A percentile compares a stretch with the other conserved stretches of the same genome.
Evolutionary conservation across 2,329 filamentous ascomycete species (phyloP).

Genomic region (Dactylellina parvicollis): DNA sequence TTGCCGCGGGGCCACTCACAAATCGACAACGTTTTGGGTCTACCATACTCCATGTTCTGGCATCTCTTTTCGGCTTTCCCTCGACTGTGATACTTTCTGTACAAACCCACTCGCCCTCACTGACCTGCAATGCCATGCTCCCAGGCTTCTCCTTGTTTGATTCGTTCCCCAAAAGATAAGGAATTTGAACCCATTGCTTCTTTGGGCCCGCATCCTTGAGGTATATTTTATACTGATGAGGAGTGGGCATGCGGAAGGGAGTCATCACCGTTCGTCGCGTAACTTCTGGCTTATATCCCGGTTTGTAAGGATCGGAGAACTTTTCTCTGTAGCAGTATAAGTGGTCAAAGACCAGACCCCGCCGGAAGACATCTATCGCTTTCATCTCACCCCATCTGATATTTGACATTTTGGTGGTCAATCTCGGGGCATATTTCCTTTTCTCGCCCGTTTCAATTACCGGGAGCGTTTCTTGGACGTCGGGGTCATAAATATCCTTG

Average conservation of each 20-base stretch:
- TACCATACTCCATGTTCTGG: slow-evolving; percentile 45
- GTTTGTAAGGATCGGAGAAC: not conserved
- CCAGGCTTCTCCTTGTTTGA: slow-evolving; percentile 13
- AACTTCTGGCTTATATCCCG: not conserved
- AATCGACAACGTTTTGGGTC: not conserved
- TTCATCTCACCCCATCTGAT: slow-evolving; percentile 31
- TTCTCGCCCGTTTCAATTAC: slow-evolving; percentile 62
- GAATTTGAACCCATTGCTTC: slow-evolving; percentile 49
- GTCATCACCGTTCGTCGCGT: slow-evolving; percentile 30
- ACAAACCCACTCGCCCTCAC: slow-evolving; percentile 55
- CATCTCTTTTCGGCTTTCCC: slow-evolving; percentile 53
- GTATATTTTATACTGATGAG: slow-evolving; percentile 23
- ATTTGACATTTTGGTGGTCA: slow-evolving; percentile 27
- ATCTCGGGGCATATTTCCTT: slow-evolving; percentile 63
- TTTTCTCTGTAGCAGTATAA: slow-evolving; percentile 20
- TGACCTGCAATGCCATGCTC: slow-evolving; percentile 52
- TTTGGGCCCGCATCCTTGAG: slow-evolving; percentile 18
- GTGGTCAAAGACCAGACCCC: slow-evolving; percentile 17
- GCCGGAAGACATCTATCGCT: slow-evolving; percentile 16
- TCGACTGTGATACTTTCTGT: slow-evolving; percentile 54
- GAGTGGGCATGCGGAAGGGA: slow-evolving; percentile 54
- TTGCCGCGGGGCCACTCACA: not conserved
- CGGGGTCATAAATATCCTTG: slow-evolving; percentile 71
- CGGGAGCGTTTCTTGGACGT: slow-evolving; percentile 63
- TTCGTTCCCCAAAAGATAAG: slow-evolving; percentile 6